Conservation (phyloP, 208 protist species). For the Crithidia sp. region DNA sequence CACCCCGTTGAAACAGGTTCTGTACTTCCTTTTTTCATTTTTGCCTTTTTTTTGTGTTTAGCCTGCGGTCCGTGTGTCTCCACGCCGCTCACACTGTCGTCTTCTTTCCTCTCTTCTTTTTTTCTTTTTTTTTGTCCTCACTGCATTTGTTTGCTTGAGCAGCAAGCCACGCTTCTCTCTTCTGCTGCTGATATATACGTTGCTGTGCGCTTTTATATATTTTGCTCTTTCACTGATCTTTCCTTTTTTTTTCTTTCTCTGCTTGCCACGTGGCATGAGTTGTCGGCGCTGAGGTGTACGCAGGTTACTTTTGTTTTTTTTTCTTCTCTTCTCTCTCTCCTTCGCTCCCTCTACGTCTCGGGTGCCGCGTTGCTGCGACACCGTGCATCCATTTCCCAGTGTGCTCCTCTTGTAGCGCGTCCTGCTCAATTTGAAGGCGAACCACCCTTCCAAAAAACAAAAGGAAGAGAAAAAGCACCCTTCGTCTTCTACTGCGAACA, state of each 20-base stretch:
- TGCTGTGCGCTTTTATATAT: neutral
- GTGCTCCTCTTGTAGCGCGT: neutral
- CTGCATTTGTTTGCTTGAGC: neutral
- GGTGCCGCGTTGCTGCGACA: too few species aligned
- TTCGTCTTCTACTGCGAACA: too few species aligned
- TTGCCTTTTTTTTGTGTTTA: constrained; percentile 17
- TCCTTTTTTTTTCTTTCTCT: constrained; percentile 1
- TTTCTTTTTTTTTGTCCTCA: constrained; percentile 11
- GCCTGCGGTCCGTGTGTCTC: neutral
- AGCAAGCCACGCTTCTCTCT: too few species aligned
- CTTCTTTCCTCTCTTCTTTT: constrained; percentile 10
- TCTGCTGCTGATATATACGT: neutral
- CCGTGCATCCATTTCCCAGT: neutral
- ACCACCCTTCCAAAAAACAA: neutral
- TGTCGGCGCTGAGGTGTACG: neutral
- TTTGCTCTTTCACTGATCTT: neutral
- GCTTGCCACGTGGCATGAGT: neutral
- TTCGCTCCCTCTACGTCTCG: too few species aligned
- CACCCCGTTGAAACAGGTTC: too few species aligned
- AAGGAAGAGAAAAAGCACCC: neutral
- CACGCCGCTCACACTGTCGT: constrained; percentile 9
- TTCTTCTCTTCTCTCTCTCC: neutral
- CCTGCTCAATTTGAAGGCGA: neutral
- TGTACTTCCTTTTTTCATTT: neutral
- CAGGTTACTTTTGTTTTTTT: neutral